Evolutionary conservation across 1,139 yeast species (phyloP), one percentile per base, ranked within the genome.

Genomic region (Taiozyma onychis): DNA sequence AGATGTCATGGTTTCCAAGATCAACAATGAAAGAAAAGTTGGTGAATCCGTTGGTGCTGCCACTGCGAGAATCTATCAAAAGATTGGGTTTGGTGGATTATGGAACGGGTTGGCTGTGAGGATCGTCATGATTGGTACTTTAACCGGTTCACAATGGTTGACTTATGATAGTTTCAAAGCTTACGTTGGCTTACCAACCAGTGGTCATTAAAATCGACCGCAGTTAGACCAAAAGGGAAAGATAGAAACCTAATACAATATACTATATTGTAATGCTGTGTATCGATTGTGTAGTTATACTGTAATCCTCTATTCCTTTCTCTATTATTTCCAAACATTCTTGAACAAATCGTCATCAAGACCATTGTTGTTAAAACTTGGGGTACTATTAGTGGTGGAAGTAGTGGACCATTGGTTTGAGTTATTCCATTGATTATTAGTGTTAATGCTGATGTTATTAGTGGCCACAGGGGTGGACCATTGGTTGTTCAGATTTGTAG

Each of bases 101-200:
- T 91, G 97, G 98, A 88, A 88, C 66, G 98, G 98, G 50, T 80
- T 91, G 58, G 88, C 91, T 28, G 93, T 90, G 56, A 87, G 98
- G 80, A 90, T 91, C 61, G 81, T 89, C 56, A 91, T 91, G 98
- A 81, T 91, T 68, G 97, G 97, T 75, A 90, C 98, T 35, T 80
- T 91, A 71, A 91, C 98, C 44, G 97, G 97, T 56, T 81, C 87
- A 78, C 98, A 91, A 76, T 91, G 97, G 97, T 79, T 91, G 66
- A 78, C 91, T 56, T 91, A 91, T 73, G 98, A 91, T 70, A 85
- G 96, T 14, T 91, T 91, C 78, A 91, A 91, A 75, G 95, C 88
- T 30, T 80, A 80, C 62, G 81, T 88, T 54, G 98, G 97, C 13
- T 79, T 91, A 62, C 97, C 98, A 66, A 88, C 98, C 42, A 85